phyloP scores from a whole-genome alignment of 2,329 filamentous ascomycete species.

The Westerdykella sp. region DNA sequence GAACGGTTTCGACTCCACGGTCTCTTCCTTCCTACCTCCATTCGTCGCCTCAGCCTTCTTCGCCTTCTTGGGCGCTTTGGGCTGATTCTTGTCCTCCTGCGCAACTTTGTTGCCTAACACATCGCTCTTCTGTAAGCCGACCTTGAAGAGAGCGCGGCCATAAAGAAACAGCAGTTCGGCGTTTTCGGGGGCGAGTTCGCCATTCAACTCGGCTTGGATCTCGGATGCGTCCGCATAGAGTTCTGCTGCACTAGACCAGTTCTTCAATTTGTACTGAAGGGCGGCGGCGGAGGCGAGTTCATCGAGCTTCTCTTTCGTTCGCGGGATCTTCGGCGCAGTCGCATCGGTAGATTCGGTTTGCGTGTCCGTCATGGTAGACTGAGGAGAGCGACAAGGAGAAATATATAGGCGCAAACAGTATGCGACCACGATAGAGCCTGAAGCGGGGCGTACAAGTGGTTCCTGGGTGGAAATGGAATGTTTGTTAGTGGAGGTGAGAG shows the following conservation, averaged over 20 bases:
- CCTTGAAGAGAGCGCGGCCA: constrained; percentile 86
- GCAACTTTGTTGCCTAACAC: constrained; percentile 79
- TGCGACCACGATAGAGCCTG: neutral
- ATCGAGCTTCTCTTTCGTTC: constrained; percentile 58
- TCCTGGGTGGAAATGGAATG: neutral
- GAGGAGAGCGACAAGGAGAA: neutral
- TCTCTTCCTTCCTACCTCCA: constrained; percentile 41
- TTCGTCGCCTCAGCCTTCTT: constrained; percentile 32
- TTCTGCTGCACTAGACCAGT: constrained; percentile 79
- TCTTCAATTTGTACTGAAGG: constrained; percentile 80
- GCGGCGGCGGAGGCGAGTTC: constrained; percentile 76
- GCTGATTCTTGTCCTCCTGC: constrained; percentile 49
- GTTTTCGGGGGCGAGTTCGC: constrained; percentile 84
- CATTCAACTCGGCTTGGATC: constrained; percentile 84
- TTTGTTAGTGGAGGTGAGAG: neutral
- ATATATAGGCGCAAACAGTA: constrained; percentile 1
- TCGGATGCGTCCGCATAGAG: constrained; percentile 83
- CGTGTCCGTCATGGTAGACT: constrained; percentile 6
- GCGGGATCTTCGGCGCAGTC: constrained; percentile 25
- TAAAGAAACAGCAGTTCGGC: constrained; percentile 93
- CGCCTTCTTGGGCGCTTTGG: constrained; percentile 43
- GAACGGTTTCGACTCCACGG: constrained; percentile 61
- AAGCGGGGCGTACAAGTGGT: neutral
- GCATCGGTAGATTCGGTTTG: constrained; percentile 12
- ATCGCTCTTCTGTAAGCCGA: constrained; percentile 90